phyloP scores from a whole-genome alignment of 768 basidiomycete genomes.

The Russula earlei region DNA sequence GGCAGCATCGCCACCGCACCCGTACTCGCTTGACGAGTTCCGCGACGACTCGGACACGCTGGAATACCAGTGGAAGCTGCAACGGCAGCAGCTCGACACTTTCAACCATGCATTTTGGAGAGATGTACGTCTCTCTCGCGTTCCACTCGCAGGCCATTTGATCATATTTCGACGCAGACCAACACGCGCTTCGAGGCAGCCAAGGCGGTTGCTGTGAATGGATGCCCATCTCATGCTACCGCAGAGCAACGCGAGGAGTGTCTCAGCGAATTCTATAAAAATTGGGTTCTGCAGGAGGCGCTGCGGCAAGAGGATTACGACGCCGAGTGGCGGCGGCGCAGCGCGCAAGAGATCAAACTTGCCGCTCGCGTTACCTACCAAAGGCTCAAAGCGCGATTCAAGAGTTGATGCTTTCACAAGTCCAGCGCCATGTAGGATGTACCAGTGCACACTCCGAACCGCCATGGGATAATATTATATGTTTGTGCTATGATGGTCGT shows the following conservation, averaged over 20 bases:
- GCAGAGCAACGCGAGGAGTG: constrained; percentile 54
- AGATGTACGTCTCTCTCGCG: constrained; percentile 45
- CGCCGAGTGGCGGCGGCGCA: constrained; percentile 56
- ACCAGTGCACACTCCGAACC: not conserved
- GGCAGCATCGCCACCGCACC: constrained; percentile 35
- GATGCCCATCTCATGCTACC: constrained; percentile 43
- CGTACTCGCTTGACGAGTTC: constrained; percentile 76
- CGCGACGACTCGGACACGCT: constrained; percentile 29
- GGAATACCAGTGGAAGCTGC: constrained; percentile 62
- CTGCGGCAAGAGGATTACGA: constrained; percentile 50
- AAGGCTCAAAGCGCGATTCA: constrained; percentile 23
- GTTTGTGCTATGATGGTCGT: constrained; percentile 3
- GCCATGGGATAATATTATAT: not conserved
- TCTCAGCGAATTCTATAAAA: constrained; percentile 61
- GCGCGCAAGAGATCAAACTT: constrained; percentile 45
- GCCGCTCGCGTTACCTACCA: constrained; percentile 46
- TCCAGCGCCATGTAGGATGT: not conserved
- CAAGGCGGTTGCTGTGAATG: constrained; percentile 46
- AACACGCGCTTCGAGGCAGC: constrained; percentile 73
- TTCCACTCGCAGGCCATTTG: not conserved
- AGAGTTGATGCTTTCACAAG: constrained; percentile 6
- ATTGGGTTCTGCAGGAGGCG: constrained; percentile 67
- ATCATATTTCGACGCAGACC: constrained; percentile 38
- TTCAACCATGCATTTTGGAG: constrained; percentile 77
- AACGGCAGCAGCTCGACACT: constrained; percentile 61